Base-by-base conservation (phyloP, 495 filamentous ascomycete genomes). In the Bacidia gigantensis region DNA sequence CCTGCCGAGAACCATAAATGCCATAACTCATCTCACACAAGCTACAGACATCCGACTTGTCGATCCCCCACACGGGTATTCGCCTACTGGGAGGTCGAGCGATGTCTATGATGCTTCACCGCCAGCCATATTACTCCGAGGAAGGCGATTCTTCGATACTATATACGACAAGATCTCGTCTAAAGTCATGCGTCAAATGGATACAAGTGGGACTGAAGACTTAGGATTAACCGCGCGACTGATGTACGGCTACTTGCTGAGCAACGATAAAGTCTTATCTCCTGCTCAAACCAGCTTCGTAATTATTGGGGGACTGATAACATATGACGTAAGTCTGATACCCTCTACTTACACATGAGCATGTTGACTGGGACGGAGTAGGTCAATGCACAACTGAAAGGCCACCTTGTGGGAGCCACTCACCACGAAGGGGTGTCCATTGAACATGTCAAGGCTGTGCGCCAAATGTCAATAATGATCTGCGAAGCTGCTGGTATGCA, bases 361-460 rank as follows among this genome's bases (percentile, higher is more conserved):
- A 47, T 21, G 44, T 26, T 47, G 44, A 47, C 26, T 7, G 26
- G 32, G 10, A 38, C 18, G 14, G 26, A 1, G 22, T 56, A 73
- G 71, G 69, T 77, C 11, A 77, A 77, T 26, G 72, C 74, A 12
- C 76, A 79, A 53, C 52, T 79, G 14, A 77, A 77, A 55, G 75
- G 76, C 2, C 76, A 79, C 58, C 61, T 77, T 18, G 67, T 67
- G 51, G 77, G 76, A 7, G 70, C 73, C 2, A 45, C 78, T 18
- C 77, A 77, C 49, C 73, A 72, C 45, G 26, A 50, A 38, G 75
- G 74, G 0, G 75, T 71, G 25, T 74, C 70, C 7, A 62, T 71
- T 26, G 72, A 71, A 32, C 64, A 77, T 56, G 75, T 80, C 1
- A 59, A 60, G 50, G 75, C 77, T 3, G 75, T 79, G 11, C 62